Base-by-base conservation (phyloP, 1,284 basidiomycete genomes). In the Anthracocystis setariae region DNA sequence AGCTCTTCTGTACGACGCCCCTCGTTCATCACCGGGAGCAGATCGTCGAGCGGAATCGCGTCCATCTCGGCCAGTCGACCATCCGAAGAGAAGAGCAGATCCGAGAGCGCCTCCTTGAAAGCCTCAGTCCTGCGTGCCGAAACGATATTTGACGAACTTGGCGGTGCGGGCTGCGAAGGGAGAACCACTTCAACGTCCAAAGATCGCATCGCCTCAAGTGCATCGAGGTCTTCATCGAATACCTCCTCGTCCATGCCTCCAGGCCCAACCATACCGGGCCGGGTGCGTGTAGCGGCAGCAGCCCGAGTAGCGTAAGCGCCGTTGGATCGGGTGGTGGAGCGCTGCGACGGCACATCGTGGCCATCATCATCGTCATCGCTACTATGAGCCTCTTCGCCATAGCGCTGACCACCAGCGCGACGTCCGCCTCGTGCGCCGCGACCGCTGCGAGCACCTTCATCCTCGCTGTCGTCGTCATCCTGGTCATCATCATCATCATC, bases 1-100 rank as follows among this genome's bases (percentile, higher is more conserved):
- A 93, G 84, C 20, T 87, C 86, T 37, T 88, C 87, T 2, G 88
- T 87, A 17, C 87, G 80, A 46, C 95, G 83, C 15, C 91, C 92
- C 68, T 89, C 87, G 80, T 98, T 98, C 82, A 98, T 85, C 53
- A 88, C 84, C 65, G 90, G 87, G 21, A 97, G 84, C 35, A 97
- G 86, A 27, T 90, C 88, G 21, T 85, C 85, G 50, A 95, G 85
- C 71, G 89, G 88, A 46, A 93, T 85, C 61, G 88, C 88, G 38
- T 81, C 77, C 62, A 89, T 88, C 69, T 93, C 91, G n/a, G 70
- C 71, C 46, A 81, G 54, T 32, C 61, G 53, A 15, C 74, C 77
- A 5, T 65, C 68, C 1, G 72, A 72, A 88, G 88, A 46, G 52
- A 67, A 63, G 68, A 91, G 85, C 18, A 85, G 86, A 4, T 87